Conservation (phyloP, 2,329 filamentous ascomycete genomes). For the Aureobasidium leucospermi region DNA sequence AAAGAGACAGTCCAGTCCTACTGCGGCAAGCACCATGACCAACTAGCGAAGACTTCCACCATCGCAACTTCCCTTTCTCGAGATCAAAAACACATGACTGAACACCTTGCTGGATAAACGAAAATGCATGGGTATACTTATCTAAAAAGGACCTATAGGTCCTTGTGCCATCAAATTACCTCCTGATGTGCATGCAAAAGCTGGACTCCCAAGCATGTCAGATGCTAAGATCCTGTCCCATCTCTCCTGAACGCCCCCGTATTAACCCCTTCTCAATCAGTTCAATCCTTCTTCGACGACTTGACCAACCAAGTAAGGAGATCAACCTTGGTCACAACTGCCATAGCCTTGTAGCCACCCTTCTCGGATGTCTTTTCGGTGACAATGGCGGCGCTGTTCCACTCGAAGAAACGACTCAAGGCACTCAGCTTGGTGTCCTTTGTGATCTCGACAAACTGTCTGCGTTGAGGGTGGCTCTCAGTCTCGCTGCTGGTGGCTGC, state of each 20-base stretch:
- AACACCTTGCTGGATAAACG: not conserved
- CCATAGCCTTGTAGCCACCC: constrained; percentile 64
- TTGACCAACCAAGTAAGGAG: constrained; percentile 86
- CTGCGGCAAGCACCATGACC: not conserved
- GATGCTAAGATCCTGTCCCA: not conserved
- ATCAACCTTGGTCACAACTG: constrained; percentile 94
- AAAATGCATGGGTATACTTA: constrained; percentile 11
- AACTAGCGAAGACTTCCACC: not conserved
- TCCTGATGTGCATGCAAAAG: not conserved
- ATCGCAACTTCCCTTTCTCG: not conserved
- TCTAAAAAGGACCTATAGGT: not conserved
- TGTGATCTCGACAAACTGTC: constrained; percentile 90
- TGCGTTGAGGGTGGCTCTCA: constrained; percentile 41
- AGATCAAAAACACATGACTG: not conserved
- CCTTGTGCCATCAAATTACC: not conserved
- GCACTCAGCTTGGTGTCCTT: constrained; percentile 76
- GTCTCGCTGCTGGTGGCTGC: constrained; percentile 18
- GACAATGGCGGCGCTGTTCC: constrained; percentile 93
- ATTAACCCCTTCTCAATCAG: not conserved
- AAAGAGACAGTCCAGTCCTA: not conserved
- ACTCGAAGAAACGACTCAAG: constrained; percentile 90
- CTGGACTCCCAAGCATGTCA: not conserved
- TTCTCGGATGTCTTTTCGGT: constrained; percentile 64
- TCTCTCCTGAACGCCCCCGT: not conserved
- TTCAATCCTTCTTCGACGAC: constrained; percentile 33